phyloP scores from a whole-genome alignment of 768 basidiomycete genomes.

The Tricholoma furcatifolium region DNA sequence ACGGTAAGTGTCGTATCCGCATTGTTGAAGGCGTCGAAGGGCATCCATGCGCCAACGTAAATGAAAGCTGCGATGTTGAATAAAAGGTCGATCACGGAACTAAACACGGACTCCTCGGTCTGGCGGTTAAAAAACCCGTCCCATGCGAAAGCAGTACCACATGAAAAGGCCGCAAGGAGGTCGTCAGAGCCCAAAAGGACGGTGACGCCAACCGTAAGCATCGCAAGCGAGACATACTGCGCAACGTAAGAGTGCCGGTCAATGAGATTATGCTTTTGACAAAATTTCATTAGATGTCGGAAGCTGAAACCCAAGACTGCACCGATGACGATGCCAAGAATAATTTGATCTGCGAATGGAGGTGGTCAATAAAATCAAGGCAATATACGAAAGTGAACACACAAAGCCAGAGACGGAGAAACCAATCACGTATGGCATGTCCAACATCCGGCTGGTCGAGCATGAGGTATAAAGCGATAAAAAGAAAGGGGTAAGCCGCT shows the following conservation, averaged over 20 bases:
- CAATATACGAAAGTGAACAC: constrained; percentile 30
- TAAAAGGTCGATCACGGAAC: constrained; percentile 91
- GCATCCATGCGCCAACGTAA: constrained; percentile 97
- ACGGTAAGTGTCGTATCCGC: constrained; percentile 65
- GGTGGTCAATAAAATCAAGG: constrained; percentile 5
- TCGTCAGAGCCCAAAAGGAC: constrained; percentile 91
- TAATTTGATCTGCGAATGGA: constrained; percentile 63
- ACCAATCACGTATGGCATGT: constrained; percentile 82
- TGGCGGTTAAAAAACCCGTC: constrained; percentile 92
- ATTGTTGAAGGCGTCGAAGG: constrained; percentile 78
- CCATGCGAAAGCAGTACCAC: constrained; percentile 96
- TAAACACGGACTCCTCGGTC: constrained; percentile 94
- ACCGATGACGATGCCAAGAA: constrained; percentile 75
- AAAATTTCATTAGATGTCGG: constrained; percentile 91
- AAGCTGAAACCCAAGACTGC: constrained; percentile 73
- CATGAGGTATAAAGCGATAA: constrained; percentile 84
- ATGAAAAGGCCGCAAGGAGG: constrained; percentile 90
- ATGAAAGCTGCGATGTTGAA: constrained; percentile 97
- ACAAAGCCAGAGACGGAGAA: constrained; percentile 86
- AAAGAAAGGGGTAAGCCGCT: constrained; percentile 94
- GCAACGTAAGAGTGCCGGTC: constrained; percentile 95
- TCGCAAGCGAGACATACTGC: constrained; percentile 82
- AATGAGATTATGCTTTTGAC: constrained; percentile 80
- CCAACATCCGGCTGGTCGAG: constrained; percentile 59
- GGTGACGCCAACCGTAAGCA: constrained; percentile 82